Conservation (phyloP, 495 filamentous ascomycete species). For the Penicillium coprophilum region DNA sequence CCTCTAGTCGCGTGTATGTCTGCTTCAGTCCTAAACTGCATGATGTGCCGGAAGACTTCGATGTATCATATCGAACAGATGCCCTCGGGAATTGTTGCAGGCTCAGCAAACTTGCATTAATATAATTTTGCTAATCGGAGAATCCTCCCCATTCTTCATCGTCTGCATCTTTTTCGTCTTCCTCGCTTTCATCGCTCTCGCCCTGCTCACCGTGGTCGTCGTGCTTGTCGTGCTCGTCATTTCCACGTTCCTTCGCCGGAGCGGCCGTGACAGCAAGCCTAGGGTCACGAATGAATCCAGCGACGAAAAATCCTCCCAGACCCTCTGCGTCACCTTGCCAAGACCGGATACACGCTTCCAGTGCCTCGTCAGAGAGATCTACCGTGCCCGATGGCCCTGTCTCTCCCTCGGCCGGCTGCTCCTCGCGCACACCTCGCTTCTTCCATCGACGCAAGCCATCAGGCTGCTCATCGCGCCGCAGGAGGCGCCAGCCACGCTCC, state of each 20-base stretch:
- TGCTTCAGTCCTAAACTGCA: neutral
- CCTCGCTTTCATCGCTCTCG: conserved; percentile 22
- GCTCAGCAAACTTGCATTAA: conserved; percentile 2
- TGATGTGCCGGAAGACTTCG: neutral
- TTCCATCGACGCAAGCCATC: conserved; percentile 69
- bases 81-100: conserved; percentile 2
- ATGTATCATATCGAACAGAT: conserved; percentile 10
- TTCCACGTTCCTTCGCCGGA: conserved; percentile 2
- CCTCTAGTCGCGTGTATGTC: conserved; percentile 35
- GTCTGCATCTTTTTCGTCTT: conserved; percentile 24
- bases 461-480: conserved; percentile 68
- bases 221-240: neutral
- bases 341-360: conserved; percentile 79
- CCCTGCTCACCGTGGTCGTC: conserved; percentile 13
- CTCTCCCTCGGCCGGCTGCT: conserved; percentile 22
- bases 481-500: conserved; percentile 70
- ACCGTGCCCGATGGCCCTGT: conserved; percentile 16
- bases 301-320: conserved; percentile 72
- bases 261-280: neutral
- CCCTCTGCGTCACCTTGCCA: conserved; percentile 77
- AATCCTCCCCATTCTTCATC: conserved; percentile 50
- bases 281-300: conserved; percentile 58
- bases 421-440: conserved; percentile 57
- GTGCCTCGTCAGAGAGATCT: conserved; percentile 49
- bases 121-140: conserved; percentile 36